These are phyloP conservation scores for Musa acuminata DNA, from an alignment of 176 grass and related monocot species.

Conservation along the genomic window DNA sequence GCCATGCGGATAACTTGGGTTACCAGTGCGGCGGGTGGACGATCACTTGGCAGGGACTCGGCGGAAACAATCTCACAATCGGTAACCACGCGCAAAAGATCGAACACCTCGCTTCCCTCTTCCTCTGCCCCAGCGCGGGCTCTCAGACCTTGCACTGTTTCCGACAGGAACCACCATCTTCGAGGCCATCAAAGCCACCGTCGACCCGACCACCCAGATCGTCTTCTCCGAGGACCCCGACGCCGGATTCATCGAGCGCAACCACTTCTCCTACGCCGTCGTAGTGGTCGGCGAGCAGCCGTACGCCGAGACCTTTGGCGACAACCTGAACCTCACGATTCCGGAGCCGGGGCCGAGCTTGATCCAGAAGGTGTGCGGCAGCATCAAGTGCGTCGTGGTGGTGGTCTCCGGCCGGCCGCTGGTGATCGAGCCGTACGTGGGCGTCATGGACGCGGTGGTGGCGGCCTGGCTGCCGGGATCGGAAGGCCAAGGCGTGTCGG, in stretches of 20 bases:
- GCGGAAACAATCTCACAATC: conserved; percentile 42
- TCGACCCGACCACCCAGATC: conserved; percentile 42
- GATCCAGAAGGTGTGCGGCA: conserved; percentile 51
- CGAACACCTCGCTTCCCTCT: too few relatives aligned
- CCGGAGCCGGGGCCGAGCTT: conserved; percentile 56
- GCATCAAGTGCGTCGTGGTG: conserved; percentile 57
- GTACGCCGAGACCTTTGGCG: conserved; percentile 67
- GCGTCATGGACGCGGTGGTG: conserved; percentile 67
- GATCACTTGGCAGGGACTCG: conserved; percentile 51
- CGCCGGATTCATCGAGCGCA: conserved; percentile 51
- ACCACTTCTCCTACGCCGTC: conserved; percentile 54
- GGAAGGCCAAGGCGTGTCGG: conserved; percentile 75
- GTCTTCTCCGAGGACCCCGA: conserved; percentile 66
- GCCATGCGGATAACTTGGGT: conserved; percentile 57
- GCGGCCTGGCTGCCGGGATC: conserved; percentile 89
- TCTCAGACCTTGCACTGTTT: background rate
- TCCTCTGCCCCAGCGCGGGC: too few relatives aligned
- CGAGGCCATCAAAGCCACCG: conserved; percentile 60
- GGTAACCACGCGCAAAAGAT: conserved; percentile 14
- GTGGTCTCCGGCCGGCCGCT: conserved; percentile 74
- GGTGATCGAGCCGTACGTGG: conserved; percentile 60
- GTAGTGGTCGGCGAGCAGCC: conserved; percentile 69
- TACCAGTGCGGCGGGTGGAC: conserved; percentile 76
- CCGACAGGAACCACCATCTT: conserved; percentile 83
- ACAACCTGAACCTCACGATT: conserved; percentile 61